Percentiles rank a stretch among this genome's conserved stretches.
Conservation (phyloP, 2,329 filamentous ascomycete genomes). For the Pyricularia sp. region DNA sequence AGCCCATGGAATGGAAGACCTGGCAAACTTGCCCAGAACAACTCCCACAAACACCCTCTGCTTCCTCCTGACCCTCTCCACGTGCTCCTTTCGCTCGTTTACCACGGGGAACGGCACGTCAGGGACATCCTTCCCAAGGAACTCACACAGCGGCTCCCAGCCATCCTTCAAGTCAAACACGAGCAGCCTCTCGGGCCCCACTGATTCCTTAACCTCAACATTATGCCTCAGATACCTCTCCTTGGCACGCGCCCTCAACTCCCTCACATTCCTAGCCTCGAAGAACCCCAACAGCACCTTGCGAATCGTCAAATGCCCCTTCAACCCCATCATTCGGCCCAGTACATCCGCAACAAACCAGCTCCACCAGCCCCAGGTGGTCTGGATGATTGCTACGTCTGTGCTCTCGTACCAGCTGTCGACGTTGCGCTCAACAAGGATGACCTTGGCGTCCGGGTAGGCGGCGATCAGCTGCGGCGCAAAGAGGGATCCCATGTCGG, state of each 20-base stretch:
- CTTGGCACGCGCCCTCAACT: not conserved
- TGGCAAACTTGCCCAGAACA: not conserved
- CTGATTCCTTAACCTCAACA: slow-evolving; percentile 19
- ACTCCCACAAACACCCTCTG: not conserved
- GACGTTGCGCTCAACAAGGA: slow-evolving; percentile 30
- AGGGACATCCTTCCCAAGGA: slow-evolving; percentile 25
- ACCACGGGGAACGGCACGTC: slow-evolving; percentile 22
- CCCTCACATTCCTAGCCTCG: slow-evolving; percentile 6
- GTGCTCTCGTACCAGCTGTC: slow-evolving; percentile 28
- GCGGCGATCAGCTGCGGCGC: slow-evolving; percentile 33
- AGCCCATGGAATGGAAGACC: not conserved
- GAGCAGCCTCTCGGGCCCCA: slow-evolving; percentile 22
- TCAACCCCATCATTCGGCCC: not conserved
- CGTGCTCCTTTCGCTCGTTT: slow-evolving; percentile 13
- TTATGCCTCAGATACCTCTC: slow-evolving; percentile 6
- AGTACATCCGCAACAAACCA: not conserved
- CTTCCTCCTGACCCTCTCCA: not conserved
- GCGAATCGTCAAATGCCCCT: slow-evolving; percentile 7
- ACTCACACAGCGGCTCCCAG: slow-evolving; percentile 30
- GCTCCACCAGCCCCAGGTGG: slow-evolving; percentile 7
- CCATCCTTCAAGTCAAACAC: slow-evolving; percentile 28
- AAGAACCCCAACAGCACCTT: not conserved
- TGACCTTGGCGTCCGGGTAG: slow-evolving; percentile 39
- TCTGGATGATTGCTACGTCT: slow-evolving; percentile 15
- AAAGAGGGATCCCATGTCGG: slow-evolving; percentile 15